Base-by-base conservation (phyloP, 768 basidiomycete species). In the Russula emetica region DNA sequence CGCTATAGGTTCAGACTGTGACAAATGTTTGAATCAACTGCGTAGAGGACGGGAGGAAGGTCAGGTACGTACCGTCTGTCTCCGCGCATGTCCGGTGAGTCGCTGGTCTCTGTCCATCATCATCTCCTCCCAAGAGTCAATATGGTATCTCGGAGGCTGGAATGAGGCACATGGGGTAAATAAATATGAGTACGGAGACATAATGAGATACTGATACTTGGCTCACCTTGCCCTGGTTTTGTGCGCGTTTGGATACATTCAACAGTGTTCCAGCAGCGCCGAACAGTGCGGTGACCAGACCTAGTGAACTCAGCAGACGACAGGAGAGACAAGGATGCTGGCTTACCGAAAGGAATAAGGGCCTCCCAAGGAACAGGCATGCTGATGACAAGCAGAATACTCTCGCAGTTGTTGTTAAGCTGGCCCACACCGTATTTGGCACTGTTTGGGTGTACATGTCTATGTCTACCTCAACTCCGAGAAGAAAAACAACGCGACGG, bases 291-390 rank as follows among this genome's bases (percentile, higher is more conserved):
- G 92, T 92, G 64, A 96, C 71, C 62, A 96, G 85, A 76, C 85
- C 92, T 95, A 63, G 38, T 54, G 16, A 34, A 47, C 18, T 61
- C 30, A 69, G 55, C 6, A 30, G 30, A 26, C 24, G 3, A 20
- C 32, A 14, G 3, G 2, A 24, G 5, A 14, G 20, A 34, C 20
- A 32, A 24, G 54, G 3, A 47, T 10, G 52, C 38, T 44, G 22
- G 56, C 55, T 63, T 66, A 94, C 95, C 95, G 72, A 95, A 94
- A 53, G 95, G 95, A 79, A 98, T 91, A 70, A 98, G 83, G 57
- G 95, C 94, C 79, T 98, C 94, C 88, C 91, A 98, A 69, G 94
- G 95, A 70, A 97, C 88, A 61, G 95, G 95, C 95, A 96, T 96
- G 69, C 68, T 80, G 73, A 58, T 18, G 42, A 52, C 6, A 14